Conservation (phyloP, 345 rosid genomes). For the Ricinus communis region DNA sequence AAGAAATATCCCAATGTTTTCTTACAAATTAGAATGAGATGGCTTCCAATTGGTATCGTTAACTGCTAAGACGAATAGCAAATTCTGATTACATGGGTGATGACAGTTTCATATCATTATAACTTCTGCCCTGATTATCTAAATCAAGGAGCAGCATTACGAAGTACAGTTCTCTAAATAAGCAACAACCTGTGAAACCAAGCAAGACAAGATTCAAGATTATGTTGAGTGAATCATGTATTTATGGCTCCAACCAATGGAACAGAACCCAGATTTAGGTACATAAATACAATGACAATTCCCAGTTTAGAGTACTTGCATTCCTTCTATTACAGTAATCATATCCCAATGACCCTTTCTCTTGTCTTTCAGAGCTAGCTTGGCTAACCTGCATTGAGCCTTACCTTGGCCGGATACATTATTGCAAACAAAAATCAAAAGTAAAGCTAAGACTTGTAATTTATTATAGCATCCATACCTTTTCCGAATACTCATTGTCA, state of each 20-base stretch:
- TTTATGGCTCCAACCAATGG: background rate
- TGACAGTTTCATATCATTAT: background rate
- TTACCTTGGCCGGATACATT: too few species aligned
- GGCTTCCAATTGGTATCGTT: background rate
- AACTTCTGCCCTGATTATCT: background rate
- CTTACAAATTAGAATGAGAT: background rate
- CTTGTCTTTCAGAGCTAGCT: too few species aligned
- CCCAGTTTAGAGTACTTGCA: background rate
- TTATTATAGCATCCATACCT: background rate
- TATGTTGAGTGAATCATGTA: background rate
- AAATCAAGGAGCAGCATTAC: background rate
- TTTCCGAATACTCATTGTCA: background rate
- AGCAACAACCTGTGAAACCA: background rate
- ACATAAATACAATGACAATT: background rate
- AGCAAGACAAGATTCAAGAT: too few species aligned
- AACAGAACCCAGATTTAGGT: background rate
- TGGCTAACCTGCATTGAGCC: too few species aligned
- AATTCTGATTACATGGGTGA: background rate
- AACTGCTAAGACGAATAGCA: background rate
- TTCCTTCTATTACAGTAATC: background rate
- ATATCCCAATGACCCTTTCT: background rate
- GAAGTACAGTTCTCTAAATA: background rate
- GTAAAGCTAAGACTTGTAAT: background rate
- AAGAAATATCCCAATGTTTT: background rate
- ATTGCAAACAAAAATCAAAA: background rate